phyloP scores from a whole-genome alignment of 2,329 filamentous ascomycete species.

The Catunica adiposa region DNA sequence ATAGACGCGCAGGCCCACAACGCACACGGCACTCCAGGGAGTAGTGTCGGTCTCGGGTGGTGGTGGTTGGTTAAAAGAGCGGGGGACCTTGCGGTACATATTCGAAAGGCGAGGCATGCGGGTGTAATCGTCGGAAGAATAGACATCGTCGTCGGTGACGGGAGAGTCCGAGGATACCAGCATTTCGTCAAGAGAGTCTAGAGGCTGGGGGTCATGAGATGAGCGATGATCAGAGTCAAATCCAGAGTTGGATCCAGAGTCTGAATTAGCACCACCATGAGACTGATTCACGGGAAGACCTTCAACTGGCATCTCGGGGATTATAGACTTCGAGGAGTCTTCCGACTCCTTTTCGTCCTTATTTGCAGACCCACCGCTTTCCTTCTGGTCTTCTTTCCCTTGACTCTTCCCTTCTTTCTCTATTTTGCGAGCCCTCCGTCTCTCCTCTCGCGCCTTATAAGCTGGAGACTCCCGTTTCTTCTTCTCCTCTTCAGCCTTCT shows the following conservation, averaged over 20 bases:
- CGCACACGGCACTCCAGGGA: conserved; percentile 46
- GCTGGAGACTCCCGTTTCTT: conserved; percentile 19
- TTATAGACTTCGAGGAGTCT: too few relatives aligned
- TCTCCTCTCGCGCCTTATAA: conserved; percentile 18
- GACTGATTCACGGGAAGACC: not conserved
- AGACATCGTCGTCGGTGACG: conserved; percentile 40
- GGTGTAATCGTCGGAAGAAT: conserved; percentile 40
- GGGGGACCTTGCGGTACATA: conserved; percentile 18
- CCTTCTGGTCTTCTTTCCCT: conserved; percentile 13
- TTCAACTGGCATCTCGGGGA: not conserved
- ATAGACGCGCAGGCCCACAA: conserved; percentile 45
- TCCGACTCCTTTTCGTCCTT: too few relatives aligned
- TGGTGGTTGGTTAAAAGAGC: conserved; percentile 32
- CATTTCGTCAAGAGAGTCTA: not conserved
- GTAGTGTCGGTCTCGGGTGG: conserved; percentile 37
- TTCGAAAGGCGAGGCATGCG: conserved; percentile 27
- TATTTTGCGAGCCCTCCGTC: conserved; percentile 12
- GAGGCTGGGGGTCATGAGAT: not conserved
- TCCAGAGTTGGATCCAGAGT: too few relatives aligned
- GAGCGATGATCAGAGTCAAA: not conserved
- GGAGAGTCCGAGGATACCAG: conserved; percentile 44
- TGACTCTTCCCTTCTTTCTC: conserved; percentile 10
- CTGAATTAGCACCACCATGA: not conserved
- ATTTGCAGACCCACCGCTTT: too few relatives aligned
- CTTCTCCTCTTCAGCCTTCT: conserved; percentile 16